Base-by-base conservation (phyloP, 108 stramenopile genomes). In the Skeletonema menzelii region DNA sequence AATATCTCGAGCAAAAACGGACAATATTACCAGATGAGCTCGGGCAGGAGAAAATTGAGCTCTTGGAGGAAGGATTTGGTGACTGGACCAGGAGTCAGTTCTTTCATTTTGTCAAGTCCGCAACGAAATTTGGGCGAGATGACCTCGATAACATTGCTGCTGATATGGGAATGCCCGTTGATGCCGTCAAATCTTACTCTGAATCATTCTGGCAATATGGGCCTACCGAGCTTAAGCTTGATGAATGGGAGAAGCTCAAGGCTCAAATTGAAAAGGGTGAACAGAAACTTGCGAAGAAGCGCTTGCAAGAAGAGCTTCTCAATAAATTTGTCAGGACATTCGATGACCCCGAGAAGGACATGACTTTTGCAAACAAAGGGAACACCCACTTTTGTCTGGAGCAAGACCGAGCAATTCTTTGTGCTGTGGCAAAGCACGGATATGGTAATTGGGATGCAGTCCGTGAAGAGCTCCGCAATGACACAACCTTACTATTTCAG, bases 21-120 rank as follows among this genome's bases (percentile, higher is more conserved):
- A 82, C 87, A 12, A 64, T 98, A 32, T 67, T 94, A 46, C 86
- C 87, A 17, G 86, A 85, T 38, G 93, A 94, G 62, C 72, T 91
- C 34, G 89, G 80, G 12, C 77, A 91, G 28, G 95, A 95, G 77
- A 91, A 68, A 38, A 59, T 73, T 42, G 89, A 89, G 40, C 88
- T 99, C 2, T 78, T 99, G 8, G 87, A 85, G 4, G 95, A 91
- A 69, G 98, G 97, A 19, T 99, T 98, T 58, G 89, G 91, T 8
- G 82, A 91, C 56, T 98, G 97, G 98, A 96, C 83, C 31, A 75
- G 93, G 19, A 84, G 83, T 68, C 96, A 99, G 63, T 98, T 91
- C 76, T 94, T 90, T 59, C 72, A 81, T 63, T 98, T 97, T 84
- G 91, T 98, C 37, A 91, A 92, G 62, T 95, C 97, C 0, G 75